Evolutionary conservation across 2,329 filamentous ascomycete genomes (phyloP).

Genomic region (Falciphora oryzae): DNA sequence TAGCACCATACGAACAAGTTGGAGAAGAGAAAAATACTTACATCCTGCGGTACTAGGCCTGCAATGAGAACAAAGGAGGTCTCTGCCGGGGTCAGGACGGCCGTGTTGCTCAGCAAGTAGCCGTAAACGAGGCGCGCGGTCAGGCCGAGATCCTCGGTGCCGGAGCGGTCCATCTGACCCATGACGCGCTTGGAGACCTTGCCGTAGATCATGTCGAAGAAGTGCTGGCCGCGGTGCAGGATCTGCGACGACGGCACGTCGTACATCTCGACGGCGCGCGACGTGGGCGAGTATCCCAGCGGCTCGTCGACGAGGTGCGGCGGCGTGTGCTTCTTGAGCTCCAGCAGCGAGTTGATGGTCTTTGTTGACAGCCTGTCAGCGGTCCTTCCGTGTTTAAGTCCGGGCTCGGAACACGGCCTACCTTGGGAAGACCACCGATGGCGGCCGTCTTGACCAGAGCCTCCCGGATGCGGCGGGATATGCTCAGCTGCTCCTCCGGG

Average conservation of each 20-base stretch:
- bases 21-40: conserved; percentile 20
- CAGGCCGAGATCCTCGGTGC: conserved; percentile 44
- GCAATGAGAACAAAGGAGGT: conserved; percentile 47
- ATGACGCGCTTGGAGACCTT: conserved; percentile 42
- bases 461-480: conserved; percentile 41
- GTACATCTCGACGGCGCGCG: conserved; percentile 33
- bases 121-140: conserved; percentile 43
- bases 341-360: conserved; percentile 41
- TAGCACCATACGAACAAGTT: background rate
- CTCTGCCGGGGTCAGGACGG: conserved; percentile 37
- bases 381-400: no score
- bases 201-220: conserved; percentile 45
- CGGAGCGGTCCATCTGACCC: conserved; percentile 40
- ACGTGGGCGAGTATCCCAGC: conserved; percentile 30
- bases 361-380: conserved; percentile 14
- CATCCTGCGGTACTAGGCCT: conserved; percentile 45
- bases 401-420: conserved; percentile 18
- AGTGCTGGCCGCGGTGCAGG: conserved; percentile 36
- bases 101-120: conserved; percentile 41
- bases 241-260: conserved; percentile 28
- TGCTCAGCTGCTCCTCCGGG: conserved; percentile 33
- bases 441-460: conserved; percentile 42
- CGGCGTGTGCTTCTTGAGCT: conserved; percentile 38
- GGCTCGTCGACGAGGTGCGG: conserved; percentile 34
- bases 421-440: conserved; percentile 45